A percentile compares a stretch with the other conserved stretches of the same genome.
These are phyloP conservation scores for Aspergillus carbonarius DNA, from an alignment of 2,329 filamentous ascomycete species.

Conservation along the genomic window DNA sequence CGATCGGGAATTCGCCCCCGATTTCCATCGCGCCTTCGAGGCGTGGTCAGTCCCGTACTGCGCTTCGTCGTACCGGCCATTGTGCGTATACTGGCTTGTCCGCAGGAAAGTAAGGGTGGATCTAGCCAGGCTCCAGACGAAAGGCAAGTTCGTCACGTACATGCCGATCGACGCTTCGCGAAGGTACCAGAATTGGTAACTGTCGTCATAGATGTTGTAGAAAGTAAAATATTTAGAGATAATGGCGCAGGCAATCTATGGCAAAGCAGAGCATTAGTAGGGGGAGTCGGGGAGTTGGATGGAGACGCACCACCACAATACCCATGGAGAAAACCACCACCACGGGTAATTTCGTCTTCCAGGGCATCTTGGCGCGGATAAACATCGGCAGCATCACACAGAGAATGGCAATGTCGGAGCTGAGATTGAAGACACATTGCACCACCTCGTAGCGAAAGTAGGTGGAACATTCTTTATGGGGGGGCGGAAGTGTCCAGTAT, in stretches of 20 bases:
- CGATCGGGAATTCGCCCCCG: not conserved
- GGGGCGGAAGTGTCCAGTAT: slow-evolving; percentile 1
- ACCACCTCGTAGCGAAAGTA: not conserved
- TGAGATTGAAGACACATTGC: not conserved
- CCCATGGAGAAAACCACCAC: slow-evolving; percentile 5
- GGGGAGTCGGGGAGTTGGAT: not conserved
- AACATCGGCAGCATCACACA: slow-evolving; percentile 1
- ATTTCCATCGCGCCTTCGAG: not conserved
- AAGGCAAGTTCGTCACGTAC: slow-evolving; percentile 5
- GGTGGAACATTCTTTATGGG: not conserved
- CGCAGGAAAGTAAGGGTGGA: not conserved
- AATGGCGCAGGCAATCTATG: not conserved
- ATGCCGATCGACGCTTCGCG: slow-evolving; percentile 5
- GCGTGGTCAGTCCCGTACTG: not conserved
- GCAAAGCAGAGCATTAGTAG: not conserved
- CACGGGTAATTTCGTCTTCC: slow-evolving; percentile 4
- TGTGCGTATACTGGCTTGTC: not conserved
- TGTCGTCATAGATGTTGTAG: slow-evolving; percentile 1
- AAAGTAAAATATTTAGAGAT: slow-evolving; percentile 4
- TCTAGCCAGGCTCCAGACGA: slow-evolving; percentile 2
- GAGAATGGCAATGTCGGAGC: not conserved
- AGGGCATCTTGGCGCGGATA: not conserved
- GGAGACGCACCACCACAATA: not conserved
- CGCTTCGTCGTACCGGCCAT: not conserved
- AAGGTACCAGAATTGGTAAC: slow-evolving; percentile 6